phyloP scores from a whole-genome alignment of 306 rosid species.

The Gastrolobium bilobum region DNA sequence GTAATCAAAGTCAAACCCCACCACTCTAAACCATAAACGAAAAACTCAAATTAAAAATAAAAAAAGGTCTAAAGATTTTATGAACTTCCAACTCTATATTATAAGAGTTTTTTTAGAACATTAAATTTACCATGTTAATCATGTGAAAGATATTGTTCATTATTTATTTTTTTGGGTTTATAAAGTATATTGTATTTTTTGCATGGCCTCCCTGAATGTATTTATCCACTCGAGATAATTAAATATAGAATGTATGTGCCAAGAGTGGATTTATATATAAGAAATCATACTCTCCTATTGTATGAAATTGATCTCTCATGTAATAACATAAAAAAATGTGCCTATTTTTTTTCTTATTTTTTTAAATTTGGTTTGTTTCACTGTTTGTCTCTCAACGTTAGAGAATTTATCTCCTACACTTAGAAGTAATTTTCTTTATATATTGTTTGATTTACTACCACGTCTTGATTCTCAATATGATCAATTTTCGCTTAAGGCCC shows the following conservation, averaged over 20 bases:
- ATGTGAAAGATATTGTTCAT: background rate
- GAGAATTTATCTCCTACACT: too few relatives aligned
- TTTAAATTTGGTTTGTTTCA: too few relatives aligned
- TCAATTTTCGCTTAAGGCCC: background rate
- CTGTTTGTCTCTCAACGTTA: too few relatives aligned
- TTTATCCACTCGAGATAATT: slow-evolving; percentile 2
- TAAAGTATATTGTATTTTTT: slow-evolving; percentile 26
- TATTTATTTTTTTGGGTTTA: background rate
- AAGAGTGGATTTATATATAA: slow-evolving; percentile 2
- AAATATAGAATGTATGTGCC: slow-evolving; percentile 17
- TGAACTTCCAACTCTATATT: too few relatives aligned
- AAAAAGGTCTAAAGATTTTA: too few relatives aligned
- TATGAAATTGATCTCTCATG: too few relatives aligned
- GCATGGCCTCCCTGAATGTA: background rate
- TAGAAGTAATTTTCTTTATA: too few relatives aligned
- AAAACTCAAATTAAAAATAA: slow-evolving; percentile 17
- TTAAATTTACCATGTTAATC: slow-evolving; percentile 22
- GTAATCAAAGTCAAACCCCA: slow-evolving; percentile 82
- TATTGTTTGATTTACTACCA: background rate
- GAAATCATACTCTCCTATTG: too few relatives aligned
- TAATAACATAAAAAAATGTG: too few relatives aligned
- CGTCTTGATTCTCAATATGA: slow-evolving; percentile 31
- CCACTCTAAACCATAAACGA: slow-evolving; percentile 59
- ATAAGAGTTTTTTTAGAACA: slow-evolving; percentile 36
- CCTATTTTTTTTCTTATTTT: too few relatives aligned